phyloP scores from a whole-genome alignment of 768 basidiomycete species.

The Suillus fuscotomentosus region DNA sequence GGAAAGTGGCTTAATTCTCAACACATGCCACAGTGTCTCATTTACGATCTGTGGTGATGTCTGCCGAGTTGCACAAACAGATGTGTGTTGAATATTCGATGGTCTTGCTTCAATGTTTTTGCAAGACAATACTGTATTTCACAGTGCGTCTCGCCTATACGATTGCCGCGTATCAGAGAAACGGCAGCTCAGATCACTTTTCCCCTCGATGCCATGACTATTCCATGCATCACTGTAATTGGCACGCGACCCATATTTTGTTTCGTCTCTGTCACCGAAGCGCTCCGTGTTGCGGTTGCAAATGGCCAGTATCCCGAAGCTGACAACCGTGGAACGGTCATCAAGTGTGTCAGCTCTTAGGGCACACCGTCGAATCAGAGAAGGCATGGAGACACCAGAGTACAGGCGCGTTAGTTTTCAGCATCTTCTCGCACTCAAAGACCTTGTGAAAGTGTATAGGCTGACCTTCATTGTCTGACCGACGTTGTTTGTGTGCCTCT shows the following conservation, averaged over 20 bases:
- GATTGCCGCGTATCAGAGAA: slow-evolving; percentile 28
- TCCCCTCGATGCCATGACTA: slow-evolving; percentile 24
- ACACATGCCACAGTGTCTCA: too few species aligned
- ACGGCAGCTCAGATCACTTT: slow-evolving; percentile 11
- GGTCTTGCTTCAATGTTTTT: too few species aligned
- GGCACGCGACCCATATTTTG: slow-evolving; percentile 29
- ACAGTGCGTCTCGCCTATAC: too few species aligned
- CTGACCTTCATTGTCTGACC: not conserved
- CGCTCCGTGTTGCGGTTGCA: slow-evolving; percentile 12
- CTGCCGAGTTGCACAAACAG: too few species aligned
- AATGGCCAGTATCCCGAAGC: not conserved
- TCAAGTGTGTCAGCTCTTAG: not conserved
- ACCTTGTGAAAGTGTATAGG: not conserved
- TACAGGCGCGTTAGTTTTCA: not conserved
- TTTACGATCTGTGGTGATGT: too few species aligned
- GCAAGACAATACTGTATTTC: too few species aligned
- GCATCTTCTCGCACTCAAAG: not conserved
- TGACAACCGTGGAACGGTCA: not conserved
- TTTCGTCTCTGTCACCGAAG: slow-evolving; percentile 29
- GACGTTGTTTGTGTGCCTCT: not conserved
- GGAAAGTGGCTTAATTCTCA: too few species aligned
- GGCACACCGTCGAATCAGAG: not conserved
- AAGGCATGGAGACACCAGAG: not conserved
- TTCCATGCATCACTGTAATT: slow-evolving; percentile 24
- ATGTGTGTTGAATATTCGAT: too few species aligned